phyloP scores from a whole-genome alignment of 345 rosid species.

The Lumnitzera littorea region DNA sequence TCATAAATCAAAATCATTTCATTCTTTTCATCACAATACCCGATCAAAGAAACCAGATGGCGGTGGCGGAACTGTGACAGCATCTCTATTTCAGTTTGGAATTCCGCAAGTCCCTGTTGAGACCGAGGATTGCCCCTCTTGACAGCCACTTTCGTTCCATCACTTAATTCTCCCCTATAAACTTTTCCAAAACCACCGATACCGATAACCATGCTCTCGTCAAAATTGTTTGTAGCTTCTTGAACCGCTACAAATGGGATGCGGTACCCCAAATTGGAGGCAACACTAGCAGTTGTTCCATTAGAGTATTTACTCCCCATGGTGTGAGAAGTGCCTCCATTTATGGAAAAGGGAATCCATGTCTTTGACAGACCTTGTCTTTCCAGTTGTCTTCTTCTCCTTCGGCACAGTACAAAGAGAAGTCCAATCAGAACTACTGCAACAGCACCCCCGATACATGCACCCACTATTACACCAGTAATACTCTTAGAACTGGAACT shows the following conservation, averaged over 20 bases:
- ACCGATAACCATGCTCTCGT: conserved; percentile 58
- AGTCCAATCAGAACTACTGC: conserved; percentile 32
- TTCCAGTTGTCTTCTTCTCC: conserved; percentile 24
- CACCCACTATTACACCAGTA: conserved; percentile 35
- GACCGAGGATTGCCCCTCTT: conserved; percentile 72
- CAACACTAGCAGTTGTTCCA: conserved; percentile 40
- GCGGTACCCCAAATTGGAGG: conserved; percentile 41
- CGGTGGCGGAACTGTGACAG: conserved; percentile 72
- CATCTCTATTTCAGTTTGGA: conserved; percentile 76
- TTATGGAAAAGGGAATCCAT: conserved; percentile 53
- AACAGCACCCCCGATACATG: conserved; percentile 23
- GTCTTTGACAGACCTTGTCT: conserved; percentile 44
- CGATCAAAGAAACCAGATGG: conserved; percentile 79
- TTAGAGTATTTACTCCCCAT: conserved; percentile 45
- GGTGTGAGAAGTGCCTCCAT: conserved; percentile 37
- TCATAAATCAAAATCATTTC: conserved; percentile 82
- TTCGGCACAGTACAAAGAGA: conserved; percentile 26
- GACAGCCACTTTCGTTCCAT: conserved; percentile 61
- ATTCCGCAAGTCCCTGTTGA: conserved; percentile 74
- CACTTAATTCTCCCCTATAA: conserved; percentile 52
- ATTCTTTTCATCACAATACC: conserved; percentile 62
- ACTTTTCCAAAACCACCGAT: conserved; percentile 84
- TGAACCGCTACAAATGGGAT: conserved; percentile 47
- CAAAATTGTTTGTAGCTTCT: conserved; percentile 67
- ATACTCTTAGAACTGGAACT: conserved; percentile 33